Evolutionary conservation across 2,329 filamentous ascomycete species (phyloP).

Genomic region (Westerdykella sp.): DNA sequence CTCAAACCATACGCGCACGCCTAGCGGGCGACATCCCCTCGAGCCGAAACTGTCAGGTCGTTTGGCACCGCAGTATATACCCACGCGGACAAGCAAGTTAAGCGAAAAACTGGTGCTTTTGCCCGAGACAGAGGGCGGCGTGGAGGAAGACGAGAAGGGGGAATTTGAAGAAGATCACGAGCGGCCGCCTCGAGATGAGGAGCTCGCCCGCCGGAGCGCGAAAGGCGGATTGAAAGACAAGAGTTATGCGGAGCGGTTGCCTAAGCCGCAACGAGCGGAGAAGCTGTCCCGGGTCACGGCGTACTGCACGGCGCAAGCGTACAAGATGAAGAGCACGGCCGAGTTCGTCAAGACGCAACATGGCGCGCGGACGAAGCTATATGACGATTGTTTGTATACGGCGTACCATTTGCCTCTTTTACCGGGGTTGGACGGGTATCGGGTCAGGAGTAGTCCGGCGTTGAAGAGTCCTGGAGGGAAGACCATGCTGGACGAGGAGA

Average conservation of each 20-base stretch:
- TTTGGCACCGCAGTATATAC: slow-evolving; percentile 57
- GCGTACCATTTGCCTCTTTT: slow-evolving; percentile 90
- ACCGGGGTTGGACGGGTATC: slow-evolving; percentile 77
- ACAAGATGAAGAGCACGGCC: slow-evolving; percentile 82
- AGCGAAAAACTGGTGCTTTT: slow-evolving; percentile 95
- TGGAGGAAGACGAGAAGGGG: slow-evolving; percentile 49
- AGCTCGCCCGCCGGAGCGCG: slow-evolving; percentile 57
- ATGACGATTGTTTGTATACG: slow-evolving; percentile 94
- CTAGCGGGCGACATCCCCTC: slow-evolving; percentile 47
- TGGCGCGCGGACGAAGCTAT: slow-evolving; percentile 87
- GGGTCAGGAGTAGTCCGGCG: slow-evolving; percentile 82
- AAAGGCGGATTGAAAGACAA: slow-evolving; percentile 63
- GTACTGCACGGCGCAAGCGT: slow-evolving; percentile 92
- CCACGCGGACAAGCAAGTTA: slow-evolving; percentile 83
- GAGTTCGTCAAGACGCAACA: slow-evolving; percentile 84
- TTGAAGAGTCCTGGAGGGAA: slow-evolving; percentile 90
- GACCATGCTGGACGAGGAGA: slow-evolving; percentile 87
- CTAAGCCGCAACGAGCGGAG: slow-evolving; percentile 79
- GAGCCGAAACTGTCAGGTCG: slow-evolving; percentile 52
- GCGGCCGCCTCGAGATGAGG: slow-evolving; percentile 62
- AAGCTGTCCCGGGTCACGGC: slow-evolving; percentile 87
- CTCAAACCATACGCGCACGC: slow-evolving; percentile 42
- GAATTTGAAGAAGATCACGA: slow-evolving; percentile 55
- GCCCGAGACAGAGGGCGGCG: slow-evolving; percentile 63
- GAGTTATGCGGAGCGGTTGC: slow-evolving; percentile 87